These are phyloP conservation scores for Phytophthora melonis DNA, from an alignment of 352 stramenopile species.

Conservation along the genomic window DNA sequence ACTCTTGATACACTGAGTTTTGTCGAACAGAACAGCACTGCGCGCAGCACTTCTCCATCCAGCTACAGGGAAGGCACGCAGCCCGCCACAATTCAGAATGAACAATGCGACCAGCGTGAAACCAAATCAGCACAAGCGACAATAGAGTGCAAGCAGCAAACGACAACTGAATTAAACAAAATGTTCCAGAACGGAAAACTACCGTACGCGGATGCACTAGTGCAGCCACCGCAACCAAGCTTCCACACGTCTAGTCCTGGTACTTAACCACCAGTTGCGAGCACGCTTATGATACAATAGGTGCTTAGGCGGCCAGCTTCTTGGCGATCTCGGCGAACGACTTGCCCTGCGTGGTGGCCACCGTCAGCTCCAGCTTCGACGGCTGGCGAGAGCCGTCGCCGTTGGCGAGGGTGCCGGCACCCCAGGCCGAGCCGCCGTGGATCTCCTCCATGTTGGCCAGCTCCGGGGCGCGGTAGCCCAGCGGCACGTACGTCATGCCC, in stretches of 20 bases:
- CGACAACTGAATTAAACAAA: conserved; percentile 3
- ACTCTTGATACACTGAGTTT: too few species aligned
- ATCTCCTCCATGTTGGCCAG: conserved; percentile 28
- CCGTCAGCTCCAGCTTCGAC: conserved; percentile 28
- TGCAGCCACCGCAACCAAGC: background rate
- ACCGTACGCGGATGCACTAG: background rate
- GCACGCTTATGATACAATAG: conserved; percentile 6
- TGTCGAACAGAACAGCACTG: too few species aligned
- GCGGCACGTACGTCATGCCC: conserved; percentile 22
- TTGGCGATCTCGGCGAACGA: conserved; percentile 54
- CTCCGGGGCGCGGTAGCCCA: conserved; percentile 22
- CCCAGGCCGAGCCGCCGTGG: conserved; percentile 21
- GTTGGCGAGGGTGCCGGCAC: conserved; percentile 10
- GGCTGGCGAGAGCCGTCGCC: conserved; percentile 23
- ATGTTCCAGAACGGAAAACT: conserved; percentile 1
- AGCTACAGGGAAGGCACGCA: too few species aligned
- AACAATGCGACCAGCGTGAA: background rate
- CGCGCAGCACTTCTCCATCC: too few species aligned
- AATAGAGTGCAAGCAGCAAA: conserved; percentile 4
- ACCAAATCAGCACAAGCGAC: background rate
- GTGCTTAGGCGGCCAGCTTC: conserved; percentile 68
- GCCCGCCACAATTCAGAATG: too few species aligned
- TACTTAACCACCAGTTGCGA: background rate
- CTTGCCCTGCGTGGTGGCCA: conserved; percentile 28
- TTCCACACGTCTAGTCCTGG: conserved; percentile 4